A percentile compares a stretch with the other conserved stretches of the same genome.
Evolutionary conservation across 139 green algal species (phyloP).

Genomic region (Limnomonas spitsbergensis): DNA sequence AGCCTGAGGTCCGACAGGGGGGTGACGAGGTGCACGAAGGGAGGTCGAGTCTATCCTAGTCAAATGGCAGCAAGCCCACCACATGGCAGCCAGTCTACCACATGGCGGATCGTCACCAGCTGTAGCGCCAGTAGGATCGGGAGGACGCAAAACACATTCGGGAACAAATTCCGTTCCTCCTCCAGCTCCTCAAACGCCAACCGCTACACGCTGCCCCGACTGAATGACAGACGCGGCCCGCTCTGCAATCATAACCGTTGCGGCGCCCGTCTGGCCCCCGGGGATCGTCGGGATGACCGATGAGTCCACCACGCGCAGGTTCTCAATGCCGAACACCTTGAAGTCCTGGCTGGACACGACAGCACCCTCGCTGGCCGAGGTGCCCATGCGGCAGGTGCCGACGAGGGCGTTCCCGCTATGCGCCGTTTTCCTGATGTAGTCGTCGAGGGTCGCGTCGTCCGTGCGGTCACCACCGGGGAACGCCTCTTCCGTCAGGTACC

Average conservation of each 20-base stretch:
- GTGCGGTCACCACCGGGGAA: slow-evolving; percentile 26
- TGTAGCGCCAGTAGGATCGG: too few species aligned
- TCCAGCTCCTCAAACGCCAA: too few species aligned
- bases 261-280: slow-evolving; percentile 75
- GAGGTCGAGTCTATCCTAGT: too few species aligned
- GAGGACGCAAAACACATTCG: too few species aligned
- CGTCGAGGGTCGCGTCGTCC: slow-evolving; percentile 66
- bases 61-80: too few species aligned
- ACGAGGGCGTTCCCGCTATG: slow-evolving; percentile 70
- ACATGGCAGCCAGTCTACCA: too few species aligned
- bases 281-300: slow-evolving; percentile 74
- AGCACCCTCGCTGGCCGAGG: slow-evolving; percentile 10
- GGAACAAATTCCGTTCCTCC: too few species aligned
- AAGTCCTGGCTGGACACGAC: slow-evolving; percentile 60
- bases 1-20: too few species aligned
- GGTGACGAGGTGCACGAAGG: too few species aligned
- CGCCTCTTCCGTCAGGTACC: not conserved
- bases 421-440: slow-evolving; percentile 74
- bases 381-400: slow-evolving; percentile 65
- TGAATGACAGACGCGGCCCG: too few species aligned
- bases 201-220: too few species aligned
- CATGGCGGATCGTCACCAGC: too few species aligned
- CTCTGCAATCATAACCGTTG: slow-evolving; percentile 82
- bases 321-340: slow-evolving; percentile 64
- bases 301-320: slow-evolving; percentile 78